Base-by-base conservation (phyloP, 805 yeast genomes). In the Hanseniaspora mollemarum region DNA sequence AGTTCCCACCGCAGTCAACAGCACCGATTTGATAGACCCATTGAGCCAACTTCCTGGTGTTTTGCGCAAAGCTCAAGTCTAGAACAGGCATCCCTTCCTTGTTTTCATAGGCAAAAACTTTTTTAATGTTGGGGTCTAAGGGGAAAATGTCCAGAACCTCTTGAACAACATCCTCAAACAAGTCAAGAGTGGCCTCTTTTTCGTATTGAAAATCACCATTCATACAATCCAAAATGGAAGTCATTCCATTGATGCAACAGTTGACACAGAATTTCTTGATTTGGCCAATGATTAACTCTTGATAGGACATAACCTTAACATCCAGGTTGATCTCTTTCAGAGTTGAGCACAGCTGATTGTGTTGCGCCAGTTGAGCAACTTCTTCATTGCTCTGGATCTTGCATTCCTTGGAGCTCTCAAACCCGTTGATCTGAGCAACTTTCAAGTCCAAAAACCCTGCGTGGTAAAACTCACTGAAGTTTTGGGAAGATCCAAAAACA, bases 201-300 rank as follows among this genome's bases (percentile, higher is more conserved):
- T 75, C 71, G 1, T 63, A 67, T 55, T 76, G 85, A 2, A 90
- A 66, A 46, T 82, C 85, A 31, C 94, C 94, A 60, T 92, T 92
- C 35, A 72, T 61, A 60, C 92, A 83, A 62, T 85, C 83, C 24
- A 84, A 65, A 21, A 87, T 67, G 0, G 95, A 82, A 0, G 96
- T 83, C 26, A 83, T 67, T 0, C 96, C 83, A 60, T 92, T 90
- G 56, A 90, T 80, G 59, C 92, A 84, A 1, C 85, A 74, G 60
- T 92, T 92, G 19, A 83, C 80, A 41, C 83, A 70, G 52, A 90
- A 74, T 63, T 90, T 92, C 57, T 80, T 81, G 56, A 80, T 68
- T 64, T 86, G 95, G 1, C 78, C 74, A 26, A 77, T 57, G 32
- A 80, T 62, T 52, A 78, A 62, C 36, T 73, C 76, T 22, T 71